phyloP scores from a whole-genome alignment of 2,329 filamentous ascomycete genomes.

The Pyricularia grisea region DNA sequence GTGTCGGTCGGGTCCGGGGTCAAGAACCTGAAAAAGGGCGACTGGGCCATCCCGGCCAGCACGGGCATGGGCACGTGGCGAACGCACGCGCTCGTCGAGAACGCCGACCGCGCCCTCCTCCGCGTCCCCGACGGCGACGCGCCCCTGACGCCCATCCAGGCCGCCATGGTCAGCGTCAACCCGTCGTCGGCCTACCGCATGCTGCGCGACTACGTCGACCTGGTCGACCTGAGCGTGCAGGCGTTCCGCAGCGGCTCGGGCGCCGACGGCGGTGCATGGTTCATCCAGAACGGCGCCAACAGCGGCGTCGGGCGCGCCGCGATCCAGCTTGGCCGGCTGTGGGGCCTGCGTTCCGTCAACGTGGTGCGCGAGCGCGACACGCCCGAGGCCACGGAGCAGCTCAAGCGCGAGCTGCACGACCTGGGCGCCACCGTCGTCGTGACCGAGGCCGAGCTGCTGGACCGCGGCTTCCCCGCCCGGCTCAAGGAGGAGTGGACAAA shows the following conservation, averaged over 20 bases:
- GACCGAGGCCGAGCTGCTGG: conserved; percentile 44
- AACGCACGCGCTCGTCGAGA: conserved; percentile 68
- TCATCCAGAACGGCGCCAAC: conserved; percentile 96
- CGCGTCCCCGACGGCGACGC: conserved; percentile 35
- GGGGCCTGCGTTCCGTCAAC: conserved; percentile 88
- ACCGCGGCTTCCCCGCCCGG: conserved; percentile 50
- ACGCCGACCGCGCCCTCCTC: conserved; percentile 47
- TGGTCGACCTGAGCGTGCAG: conserved; percentile 34
- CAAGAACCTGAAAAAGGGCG: conserved; percentile 54
- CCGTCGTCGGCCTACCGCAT: conserved; percentile 92
- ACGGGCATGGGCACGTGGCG: conserved; percentile 90
- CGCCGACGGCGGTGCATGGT: conserved; percentile 84
- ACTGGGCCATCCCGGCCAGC: conserved; percentile 86
- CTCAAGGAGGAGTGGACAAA: conserved; percentile 55
- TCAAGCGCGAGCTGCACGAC: conserved; percentile 40
- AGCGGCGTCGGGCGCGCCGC: conserved; percentile 84
- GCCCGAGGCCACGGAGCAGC: conserved; percentile 50
- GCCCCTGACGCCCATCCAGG: conserved; percentile 60
- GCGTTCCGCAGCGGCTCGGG: conserved; percentile 39
- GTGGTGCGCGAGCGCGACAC: conserved; percentile 67
- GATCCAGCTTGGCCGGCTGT: conserved; percentile 76
- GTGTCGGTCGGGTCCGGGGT: conserved; percentile 53
- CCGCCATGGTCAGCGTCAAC: conserved; percentile 84
- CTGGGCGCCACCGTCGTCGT: conserved; percentile 50
- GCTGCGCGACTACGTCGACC: conserved; percentile 65